Conservation (phyloP, 2,329 filamentous ascomycete genomes). For the Talaromyces funiculosus region DNA sequence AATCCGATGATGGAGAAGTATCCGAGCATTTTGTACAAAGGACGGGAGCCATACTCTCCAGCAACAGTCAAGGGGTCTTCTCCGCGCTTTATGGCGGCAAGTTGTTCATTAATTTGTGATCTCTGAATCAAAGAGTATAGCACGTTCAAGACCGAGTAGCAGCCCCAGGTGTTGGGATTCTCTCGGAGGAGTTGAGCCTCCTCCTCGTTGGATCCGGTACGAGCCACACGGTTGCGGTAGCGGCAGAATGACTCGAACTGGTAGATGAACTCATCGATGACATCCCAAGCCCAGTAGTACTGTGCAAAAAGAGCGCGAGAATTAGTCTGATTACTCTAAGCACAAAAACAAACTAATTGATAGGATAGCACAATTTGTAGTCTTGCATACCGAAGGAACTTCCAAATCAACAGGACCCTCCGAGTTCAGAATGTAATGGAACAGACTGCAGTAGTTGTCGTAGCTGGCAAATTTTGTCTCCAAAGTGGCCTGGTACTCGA, state of each 20-base stretch:
- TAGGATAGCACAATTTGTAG: background rate
- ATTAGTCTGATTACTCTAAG: background rate
- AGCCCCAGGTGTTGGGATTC: slow-evolving; percentile 98
- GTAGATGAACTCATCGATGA: slow-evolving; percentile 99
- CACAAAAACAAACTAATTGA: background rate
- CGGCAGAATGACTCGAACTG: slow-evolving; percentile 99
- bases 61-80: slow-evolving; percentile 84
- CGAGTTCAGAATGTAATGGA: slow-evolving; percentile 98
- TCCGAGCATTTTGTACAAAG: slow-evolving; percentile 94
- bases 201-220: slow-evolving; percentile 76
- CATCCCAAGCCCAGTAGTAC: slow-evolving; percentile 99
- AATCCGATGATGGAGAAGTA: slow-evolving; percentile 99
- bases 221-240: slow-evolving; percentile 86
- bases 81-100: slow-evolving; percentile 87
- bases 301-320: slow-evolving; percentile 34
- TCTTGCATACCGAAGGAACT: slow-evolving; percentile 83
- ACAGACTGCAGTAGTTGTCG: slow-evolving; percentile 98
- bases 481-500: slow-evolving; percentile 92
- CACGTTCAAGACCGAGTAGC: slow-evolving; percentile 98
- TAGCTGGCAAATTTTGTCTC: slow-evolving; percentile 98
- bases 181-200: slow-evolving; percentile 87
- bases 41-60: slow-evolving; percentile 90
- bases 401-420: slow-evolving; percentile 98
- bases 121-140: slow-evolving; percentile 98
- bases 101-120: slow-evolving; percentile 96